These are phyloP conservation scores for Trifolium subterraneum DNA, from an alignment of 306 rosid genomes.

Conservation along the genomic window DNA sequence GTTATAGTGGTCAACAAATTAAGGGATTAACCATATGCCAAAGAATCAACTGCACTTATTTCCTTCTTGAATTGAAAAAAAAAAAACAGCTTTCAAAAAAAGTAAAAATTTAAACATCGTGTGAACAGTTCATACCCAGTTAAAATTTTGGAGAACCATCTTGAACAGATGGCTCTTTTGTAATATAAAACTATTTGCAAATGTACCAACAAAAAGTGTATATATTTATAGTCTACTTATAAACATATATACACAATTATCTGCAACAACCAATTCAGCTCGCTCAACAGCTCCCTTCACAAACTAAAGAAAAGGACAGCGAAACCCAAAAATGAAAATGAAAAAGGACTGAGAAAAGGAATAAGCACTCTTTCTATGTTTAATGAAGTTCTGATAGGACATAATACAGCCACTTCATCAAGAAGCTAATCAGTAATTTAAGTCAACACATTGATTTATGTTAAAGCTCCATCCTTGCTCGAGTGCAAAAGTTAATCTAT, in stretches of 20 bases:
- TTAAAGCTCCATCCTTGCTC: constrained; percentile 1
- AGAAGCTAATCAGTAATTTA: constrained; percentile 33
- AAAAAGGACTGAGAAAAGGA: not conserved
- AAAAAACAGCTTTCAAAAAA: constrained; percentile 13
- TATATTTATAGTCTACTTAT: constrained; percentile 16
- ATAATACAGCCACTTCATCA: constrained; percentile 17
- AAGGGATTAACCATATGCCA: constrained; percentile 32
- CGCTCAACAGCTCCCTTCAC: constrained; percentile 26
- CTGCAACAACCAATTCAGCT: constrained; percentile 15
- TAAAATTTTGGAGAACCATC: constrained; percentile 28
- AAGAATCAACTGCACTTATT: constrained; percentile 28
- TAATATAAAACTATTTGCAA: not conserved
- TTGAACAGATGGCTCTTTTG: constrained; percentile 4
- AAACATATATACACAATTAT: constrained; percentile 15
- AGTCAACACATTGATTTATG: no score
- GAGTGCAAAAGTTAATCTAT: constrained; percentile 20
- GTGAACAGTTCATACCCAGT: constrained; percentile 25
- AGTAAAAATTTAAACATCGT: constrained; percentile 19
- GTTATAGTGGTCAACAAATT: constrained; percentile 35
- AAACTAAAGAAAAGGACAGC: constrained; percentile 30
- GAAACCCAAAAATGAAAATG: constrained; percentile 18
- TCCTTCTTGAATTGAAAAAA: constrained; percentile 24
- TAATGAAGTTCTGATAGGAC: constrained; percentile 10
- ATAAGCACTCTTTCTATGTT: not conserved
- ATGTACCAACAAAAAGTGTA: constrained; percentile 29